phyloP scores from a whole-genome alignment of 2,329 filamentous ascomycete genomes.

The Botrytis deweyae region DNA sequence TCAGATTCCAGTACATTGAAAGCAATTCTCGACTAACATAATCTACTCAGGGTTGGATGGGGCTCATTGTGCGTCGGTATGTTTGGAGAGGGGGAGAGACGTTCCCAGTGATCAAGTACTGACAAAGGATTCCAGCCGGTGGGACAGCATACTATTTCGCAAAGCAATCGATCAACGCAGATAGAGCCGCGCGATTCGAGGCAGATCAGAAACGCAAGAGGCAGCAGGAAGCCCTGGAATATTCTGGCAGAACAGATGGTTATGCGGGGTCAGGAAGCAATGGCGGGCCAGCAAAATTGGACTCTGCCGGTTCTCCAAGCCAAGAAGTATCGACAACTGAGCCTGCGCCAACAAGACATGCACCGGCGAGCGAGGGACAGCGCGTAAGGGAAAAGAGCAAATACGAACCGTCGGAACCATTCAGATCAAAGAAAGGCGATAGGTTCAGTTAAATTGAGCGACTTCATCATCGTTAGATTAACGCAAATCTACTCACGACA shows the following conservation, averaged over 20 bases:
- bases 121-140: constrained; percentile 58
- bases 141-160: constrained; percentile 94
- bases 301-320: constrained; percentile 62
- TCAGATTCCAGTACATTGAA: constrained; percentile 19
- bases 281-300: constrained; percentile 56
- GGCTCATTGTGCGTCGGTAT: constrained; percentile 80
- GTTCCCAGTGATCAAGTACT: constrained; percentile 21
- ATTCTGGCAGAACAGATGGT: constrained; percentile 41
- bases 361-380: constrained; percentile 68
- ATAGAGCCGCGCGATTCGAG: constrained; percentile 71
- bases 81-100: constrained; percentile 35
- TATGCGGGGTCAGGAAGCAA: constrained; percentile 41
- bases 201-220: constrained; percentile 60
- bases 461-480: background rate
- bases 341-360: constrained; percentile 83
- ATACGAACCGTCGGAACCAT: constrained; percentile 79
- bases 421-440: constrained; percentile 78
- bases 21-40: constrained; percentile 28
- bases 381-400: constrained; percentile 77
- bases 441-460: constrained; percentile 62
- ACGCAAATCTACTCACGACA: background rate
- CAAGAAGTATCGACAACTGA: constrained; percentile 65
- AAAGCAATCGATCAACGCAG: constrained; percentile 90
- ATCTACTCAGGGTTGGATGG: constrained; percentile 75
- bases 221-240: constrained; percentile 55